These are phyloP conservation scores for Citrus sinensis DNA, from an alignment of 345 rosid species.

Conservation along the genomic window DVS_A1.0 CM039168.1:30086501-30087000, in stretches of 20 bases:
- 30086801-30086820: too few relatives aligned
- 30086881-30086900: too few relatives aligned
- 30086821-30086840: too few relatives aligned
- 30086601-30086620: slow-evolving; percentile 1
- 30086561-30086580: slow-evolving; percentile 9
- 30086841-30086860: too few relatives aligned
- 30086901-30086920: too few relatives aligned
- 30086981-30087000: too few relatives aligned
- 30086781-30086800: too few relatives aligned
- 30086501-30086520: slow-evolving; percentile 32
- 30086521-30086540: slow-evolving; percentile 26
- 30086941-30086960: neutral
- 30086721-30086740: neutral
- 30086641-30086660: neutral
- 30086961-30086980: too few relatives aligned
- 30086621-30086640: neutral
- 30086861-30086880: too few relatives aligned
- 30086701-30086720: slow-evolving; percentile 5
- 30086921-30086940: neutral
- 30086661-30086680: neutral
- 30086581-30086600: slow-evolving; percentile 13
- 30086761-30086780: too few relatives aligned
- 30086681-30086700: slow-evolving; percentile 2
- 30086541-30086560: slow-evolving; percentile 11
- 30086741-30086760: neutral